These are phyloP conservation scores for Acidomyces sp. DNA, from an alignment of 495 filamentous ascomycete genomes.

Conservation along the genomic window DNA sequence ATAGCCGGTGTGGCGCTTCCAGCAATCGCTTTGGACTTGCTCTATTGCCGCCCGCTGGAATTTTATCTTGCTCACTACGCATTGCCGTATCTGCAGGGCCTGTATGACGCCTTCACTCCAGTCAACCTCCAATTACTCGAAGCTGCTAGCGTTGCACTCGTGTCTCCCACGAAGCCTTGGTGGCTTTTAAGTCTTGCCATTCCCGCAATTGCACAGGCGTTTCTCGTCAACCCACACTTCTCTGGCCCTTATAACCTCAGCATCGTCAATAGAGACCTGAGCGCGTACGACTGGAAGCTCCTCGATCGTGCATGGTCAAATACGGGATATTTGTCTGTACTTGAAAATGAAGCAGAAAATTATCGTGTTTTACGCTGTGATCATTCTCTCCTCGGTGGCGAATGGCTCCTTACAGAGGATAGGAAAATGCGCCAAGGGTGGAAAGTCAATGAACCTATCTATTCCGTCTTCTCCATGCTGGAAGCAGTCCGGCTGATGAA, in stretches of 20 bases:
- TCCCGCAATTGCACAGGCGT: slow-evolving; percentile 57
- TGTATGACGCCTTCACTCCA: slow-evolving; percentile 49
- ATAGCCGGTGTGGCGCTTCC: slow-evolving; percentile 2
- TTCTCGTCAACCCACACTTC: slow-evolving; percentile 59
- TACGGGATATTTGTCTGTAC: slow-evolving; percentile 84
- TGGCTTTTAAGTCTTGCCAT: slow-evolving; percentile 44
- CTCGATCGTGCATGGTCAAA: slow-evolving; percentile 68
- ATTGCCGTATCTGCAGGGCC: slow-evolving; percentile 45
- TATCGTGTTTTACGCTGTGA: slow-evolving; percentile 85
- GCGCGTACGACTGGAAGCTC: slow-evolving; percentile 43
- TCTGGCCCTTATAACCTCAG: slow-evolving; percentile 37
- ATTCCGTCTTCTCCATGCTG: slow-evolving; percentile 82
- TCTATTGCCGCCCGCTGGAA: slow-evolving; percentile 49
- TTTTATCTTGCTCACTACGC: slow-evolving; percentile 33
- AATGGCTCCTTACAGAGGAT: slow-evolving; percentile 55
- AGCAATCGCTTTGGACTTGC: slow-evolving; percentile 39
- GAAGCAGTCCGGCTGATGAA: slow-evolving; percentile 76
- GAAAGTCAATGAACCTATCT: slow-evolving; percentile 65
- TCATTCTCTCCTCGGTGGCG: slow-evolving; percentile 87
- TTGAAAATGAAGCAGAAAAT: slow-evolving; percentile 55
- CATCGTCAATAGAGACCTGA: slow-evolving; percentile 51
- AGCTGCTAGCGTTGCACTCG: slow-evolving; percentile 44
- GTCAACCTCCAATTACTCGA: slow-evolving; percentile 57
- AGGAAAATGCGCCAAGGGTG: slow-evolving; percentile 21
- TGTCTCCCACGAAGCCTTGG: slow-evolving; percentile 48